These are phyloP conservation scores for Aspergillus funiculosus DNA, from an alignment of 495 filamentous ascomycete species.

Conservation along the genomic window DNA sequence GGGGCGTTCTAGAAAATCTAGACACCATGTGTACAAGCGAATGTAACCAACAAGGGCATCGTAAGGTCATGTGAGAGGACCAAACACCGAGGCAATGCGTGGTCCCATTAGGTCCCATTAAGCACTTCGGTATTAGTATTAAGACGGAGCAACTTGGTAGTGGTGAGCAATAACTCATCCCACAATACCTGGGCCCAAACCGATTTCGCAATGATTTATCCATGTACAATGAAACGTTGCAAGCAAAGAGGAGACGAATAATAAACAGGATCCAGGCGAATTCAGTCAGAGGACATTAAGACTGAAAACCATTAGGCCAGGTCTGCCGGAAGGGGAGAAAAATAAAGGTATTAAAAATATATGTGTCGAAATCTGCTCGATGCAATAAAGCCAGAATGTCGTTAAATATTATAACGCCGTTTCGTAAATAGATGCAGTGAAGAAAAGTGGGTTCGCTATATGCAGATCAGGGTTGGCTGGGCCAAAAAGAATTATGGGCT, in stretches of 20 bases:
- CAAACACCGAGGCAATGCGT: conserved; percentile 9
- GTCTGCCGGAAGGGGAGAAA: conserved; percentile 20
- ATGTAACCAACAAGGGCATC: conserved; percentile 32
- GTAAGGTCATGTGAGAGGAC: conserved; percentile 19
- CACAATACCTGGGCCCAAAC: conserved; percentile 7
- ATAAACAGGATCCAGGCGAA: background rate
- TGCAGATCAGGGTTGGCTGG: conserved; percentile 20
- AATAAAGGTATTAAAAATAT: conserved; percentile 34
- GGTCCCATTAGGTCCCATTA: conserved; percentile 9
- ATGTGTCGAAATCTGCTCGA: conserved; percentile 43
- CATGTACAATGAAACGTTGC: conserved; percentile 10
- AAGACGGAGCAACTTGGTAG: conserved; percentile 4
- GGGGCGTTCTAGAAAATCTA: conserved; percentile 17
- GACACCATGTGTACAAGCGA: conserved; percentile 38
- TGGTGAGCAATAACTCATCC: conserved; percentile 2
- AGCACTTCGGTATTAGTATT: conserved; percentile 14
- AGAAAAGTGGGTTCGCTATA: conserved; percentile 26
- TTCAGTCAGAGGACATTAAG: conserved; percentile 10
- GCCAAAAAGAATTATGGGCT: conserved; percentile 14
- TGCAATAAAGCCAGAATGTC: conserved; percentile 43
- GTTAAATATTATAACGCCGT: conserved; percentile 39
- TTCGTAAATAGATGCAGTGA: conserved; percentile 28
- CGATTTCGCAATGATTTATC: conserved; percentile 9
- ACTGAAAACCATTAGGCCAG: conserved; percentile 12
- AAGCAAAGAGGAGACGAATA: background rate